These are phyloP conservation scores for Pyrenochaeta sp. DNA, from an alignment of 2,329 filamentous ascomycete species.

Conservation along the genomic window DNA sequence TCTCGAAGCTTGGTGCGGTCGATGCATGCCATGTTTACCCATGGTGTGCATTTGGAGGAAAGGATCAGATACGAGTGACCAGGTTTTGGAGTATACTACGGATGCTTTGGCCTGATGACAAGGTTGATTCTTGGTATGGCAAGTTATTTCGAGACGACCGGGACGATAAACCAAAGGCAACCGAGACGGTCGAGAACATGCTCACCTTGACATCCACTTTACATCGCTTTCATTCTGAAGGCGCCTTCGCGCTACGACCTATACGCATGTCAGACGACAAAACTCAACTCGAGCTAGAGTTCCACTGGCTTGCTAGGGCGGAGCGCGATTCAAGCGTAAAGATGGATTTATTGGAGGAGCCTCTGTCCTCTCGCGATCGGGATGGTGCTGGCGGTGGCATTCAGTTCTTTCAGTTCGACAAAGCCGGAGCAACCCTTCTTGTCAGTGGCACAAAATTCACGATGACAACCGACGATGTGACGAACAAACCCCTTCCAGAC, in stretches of 20 bases:
- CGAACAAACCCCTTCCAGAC: slow-evolving; percentile 21
- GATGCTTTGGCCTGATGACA: slow-evolving; percentile 12
- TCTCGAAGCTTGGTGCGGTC: slow-evolving; percentile 18
- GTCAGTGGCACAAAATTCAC: slow-evolving; percentile 20
- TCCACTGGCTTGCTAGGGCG: slow-evolving; percentile 22
- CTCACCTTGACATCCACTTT: slow-evolving; percentile 16
- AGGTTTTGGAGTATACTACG: slow-evolving; percentile 12
- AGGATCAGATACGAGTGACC: slow-evolving; percentile 5
- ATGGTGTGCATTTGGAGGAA: slow-evolving; percentile 20
- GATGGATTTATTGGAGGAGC: slow-evolving; percentile 15
- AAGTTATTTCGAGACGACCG: slow-evolving; percentile 7
- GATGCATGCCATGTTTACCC: slow-evolving; percentile 27
- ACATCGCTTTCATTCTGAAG: slow-evolving; percentile 21
- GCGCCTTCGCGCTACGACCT: slow-evolving; percentile 22
- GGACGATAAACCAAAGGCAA: slow-evolving; percentile 6
- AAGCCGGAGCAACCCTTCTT: slow-evolving; percentile 11
- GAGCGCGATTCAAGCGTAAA: slow-evolving; percentile 8
- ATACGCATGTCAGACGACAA: slow-evolving; percentile 26
- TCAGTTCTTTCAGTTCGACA: slow-evolving; percentile 10
- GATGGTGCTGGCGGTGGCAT: slow-evolving; percentile 7
- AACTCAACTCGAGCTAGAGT: slow-evolving; percentile 24
- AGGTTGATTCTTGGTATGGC: slow-evolving; percentile 9
- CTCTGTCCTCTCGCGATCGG: slow-evolving; percentile 17
- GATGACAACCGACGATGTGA: slow-evolving; percentile 22
- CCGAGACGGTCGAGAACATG: slow-evolving; percentile 26